A percentile compares a stretch with the other conserved stretches of the same genome.
These are phyloP conservation scores for Bjerkandera adusta DNA, from an alignment of 1,284 basidiomycete genomes.

Conservation along the genomic window DNA sequence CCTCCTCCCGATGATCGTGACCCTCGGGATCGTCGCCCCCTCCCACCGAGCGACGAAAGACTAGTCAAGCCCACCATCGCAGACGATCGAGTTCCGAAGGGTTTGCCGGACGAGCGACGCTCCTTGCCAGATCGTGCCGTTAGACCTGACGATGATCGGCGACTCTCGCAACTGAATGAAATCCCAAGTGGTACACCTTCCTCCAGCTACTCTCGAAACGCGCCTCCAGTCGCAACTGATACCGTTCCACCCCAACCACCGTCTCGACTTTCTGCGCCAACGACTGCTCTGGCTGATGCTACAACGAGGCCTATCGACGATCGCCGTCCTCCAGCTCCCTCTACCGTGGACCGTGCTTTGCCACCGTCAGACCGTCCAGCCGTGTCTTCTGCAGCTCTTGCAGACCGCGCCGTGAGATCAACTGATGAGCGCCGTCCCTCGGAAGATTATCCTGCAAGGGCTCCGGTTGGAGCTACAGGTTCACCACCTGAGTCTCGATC, in stretches of 20 bases:
- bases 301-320: background rate
- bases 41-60: slow-evolving; percentile 10
- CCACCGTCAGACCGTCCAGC: slow-evolving; percentile 19
- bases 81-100: too few species aligned
- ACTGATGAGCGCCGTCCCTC: slow-evolving; percentile 12
- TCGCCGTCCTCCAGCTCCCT: background rate
- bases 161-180: slow-evolving; percentile 3
- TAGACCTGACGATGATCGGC: slow-evolving; percentile 6
- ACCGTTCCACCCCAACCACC: background rate
- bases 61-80: slow-evolving; percentile 7
- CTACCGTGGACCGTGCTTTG: slow-evolving; percentile 12
- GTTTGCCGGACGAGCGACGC: slow-evolving; percentile 20
- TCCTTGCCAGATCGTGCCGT: slow-evolving; percentile 4
- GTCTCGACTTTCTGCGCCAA: background rate
- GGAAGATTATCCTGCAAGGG: slow-evolving; percentile 9
- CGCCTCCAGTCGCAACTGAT: background rate
- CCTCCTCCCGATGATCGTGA: slow-evolving; percentile 16
- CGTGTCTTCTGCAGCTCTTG: slow-evolving; percentile 3
- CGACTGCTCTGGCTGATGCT: background rate
- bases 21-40: slow-evolving; percentile 10
- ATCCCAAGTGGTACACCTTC: slow-evolving; percentile 4
- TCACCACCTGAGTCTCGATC: slow-evolving; percentile 3
- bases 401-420: background rate
- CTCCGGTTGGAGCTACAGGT: slow-evolving; percentile 2
- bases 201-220: slow-evolving; percentile 1